Base-by-base conservation (phyloP, 2,329 filamentous ascomycete species). In the Trichoderma breve region DNA sequence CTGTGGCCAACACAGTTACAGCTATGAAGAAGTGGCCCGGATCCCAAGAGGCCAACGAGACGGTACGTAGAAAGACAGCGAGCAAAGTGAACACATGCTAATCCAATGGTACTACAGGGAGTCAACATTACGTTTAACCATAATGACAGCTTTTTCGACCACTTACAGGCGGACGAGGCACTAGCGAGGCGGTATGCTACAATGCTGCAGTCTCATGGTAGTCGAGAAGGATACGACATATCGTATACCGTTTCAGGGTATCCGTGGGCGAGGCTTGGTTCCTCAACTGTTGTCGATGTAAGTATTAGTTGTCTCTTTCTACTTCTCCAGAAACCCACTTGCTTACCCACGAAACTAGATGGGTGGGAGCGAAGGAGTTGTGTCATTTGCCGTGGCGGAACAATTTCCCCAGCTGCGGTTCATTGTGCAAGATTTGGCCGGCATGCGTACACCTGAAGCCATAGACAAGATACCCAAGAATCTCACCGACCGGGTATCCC, bases 21-120 rank as follows among this genome's bases (percentile, higher is more conserved):
- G 80, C 81, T 5, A 77, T 82, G 76, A 75, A 78, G 57, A 80
- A 75, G 70, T 83, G 81, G 81, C 81, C 81, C 0, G 76, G 71
- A 18, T 81, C 78, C n/a, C 73, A 80, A 36, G 81, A 83, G 53
- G 74, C 78, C 0, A 81, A 76, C 12, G 75, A 83, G 73, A 82
- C 81, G 6, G 74, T 73, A 68, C 21, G 70, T 1, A 1, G 9
- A 7, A n/a, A 7, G 32, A 1, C 8, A 8, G 7, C 14, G 15
- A 30, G 14, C 8, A 15, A 3, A 57, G 8, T 11, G 9, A 12
- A n/a, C 1, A 3, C 12, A 14, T 28, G 32, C 21, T 57, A 7
- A 58, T n/a, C 8, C 4, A 47, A 12, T 15, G 4, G 14, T 1
- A 6, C 6, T 18, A 47, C 43, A 74, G 71, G 77, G 78, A 61